These are phyloP conservation scores for Chenopodium quinoa DNA, from an alignment of 148 eudicot species.

Conservation along the genomic window DNA sequence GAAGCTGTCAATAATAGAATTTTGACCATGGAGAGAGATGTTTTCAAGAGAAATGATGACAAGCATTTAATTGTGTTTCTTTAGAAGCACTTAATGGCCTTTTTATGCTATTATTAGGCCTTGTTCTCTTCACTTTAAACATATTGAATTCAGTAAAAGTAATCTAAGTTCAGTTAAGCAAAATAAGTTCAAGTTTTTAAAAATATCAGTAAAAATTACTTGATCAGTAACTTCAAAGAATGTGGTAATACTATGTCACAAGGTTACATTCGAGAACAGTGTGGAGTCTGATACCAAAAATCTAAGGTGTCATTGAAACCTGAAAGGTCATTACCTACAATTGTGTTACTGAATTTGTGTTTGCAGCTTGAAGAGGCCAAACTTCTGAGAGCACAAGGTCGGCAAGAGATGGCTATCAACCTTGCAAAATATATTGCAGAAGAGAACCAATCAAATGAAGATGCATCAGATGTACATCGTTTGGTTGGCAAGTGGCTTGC, in stretches of 20 bases:
- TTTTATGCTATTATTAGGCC: no score
- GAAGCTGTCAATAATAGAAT: neutral
- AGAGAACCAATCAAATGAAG: slow-evolving; percentile 53
- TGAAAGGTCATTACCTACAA: neutral
- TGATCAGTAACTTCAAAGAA: no score
- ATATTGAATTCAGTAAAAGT: no score
- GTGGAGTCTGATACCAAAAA: neutral
- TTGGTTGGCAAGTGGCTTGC: slow-evolving; percentile 98
- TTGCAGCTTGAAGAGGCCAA: slow-evolving; percentile 97
- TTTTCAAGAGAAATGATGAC: neutral
- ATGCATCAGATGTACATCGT: slow-evolving; percentile 80
- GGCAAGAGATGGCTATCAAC: slow-evolving; percentile 88
- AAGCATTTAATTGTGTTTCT: neutral
- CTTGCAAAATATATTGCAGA: slow-evolving; percentile 81
- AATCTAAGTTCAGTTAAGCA: no score
- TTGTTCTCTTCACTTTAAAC: no score
- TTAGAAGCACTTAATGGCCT: no score
- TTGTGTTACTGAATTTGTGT: neutral
- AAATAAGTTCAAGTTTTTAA: no score
- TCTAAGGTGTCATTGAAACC: neutral
- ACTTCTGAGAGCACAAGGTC: slow-evolving; percentile 90
- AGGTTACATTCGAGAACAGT: neutral
- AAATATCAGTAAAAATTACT: no score
- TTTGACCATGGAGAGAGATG: neutral
- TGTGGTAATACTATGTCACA: neutral